Base-by-base conservation (phyloP, 192 early-diverging fungal species). In the Backusella parvicylindrica region DNA sequence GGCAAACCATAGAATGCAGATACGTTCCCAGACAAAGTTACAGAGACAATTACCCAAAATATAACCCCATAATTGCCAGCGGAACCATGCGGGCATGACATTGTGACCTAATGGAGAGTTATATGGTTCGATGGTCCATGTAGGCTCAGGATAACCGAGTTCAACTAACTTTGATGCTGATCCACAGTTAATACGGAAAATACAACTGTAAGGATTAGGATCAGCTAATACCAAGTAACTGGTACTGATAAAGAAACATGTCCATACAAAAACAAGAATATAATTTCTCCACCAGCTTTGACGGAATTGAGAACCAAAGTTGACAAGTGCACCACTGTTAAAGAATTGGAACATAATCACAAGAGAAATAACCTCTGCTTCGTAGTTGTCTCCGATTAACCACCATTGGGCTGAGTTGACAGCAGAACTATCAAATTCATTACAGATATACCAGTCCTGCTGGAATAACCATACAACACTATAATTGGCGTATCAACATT, bases 361-460 rank as follows among this genome's bases (percentile, higher is more conserved):
- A 21, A 93, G 81, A 1, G 88, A 84, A 30, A 89, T 85, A 30
- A 91, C 75, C 71, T 81, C 89, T 15, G 87, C 83, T 82, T 95
- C 92, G 75, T 87, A 95, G 75, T 93, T 94, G 73, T 95, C 94
- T 37, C 87, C 92, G 8, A 93, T 77, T 36, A 93, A 81, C 91
- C 92, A 95, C 94, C 94, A 95, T 65, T 87, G 79, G 26, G 87
- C 72, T 8, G 89, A 79, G 74, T 93, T 86, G 21, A 87, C 80
- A 65, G 85, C 75, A 18, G 82, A 70, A 49, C 85, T 84, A 75
- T 93, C 91, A 83, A 95, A 94, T 83, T 95, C 91, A 76, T 93
- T 82, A 84, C 94, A 95, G 41, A 87, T 77, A 86, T 92, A 95
- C 88, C 88, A 95, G 23, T 75, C 64, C 69, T 93, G 91, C 37